Evolutionary conservation across 2,329 filamentous ascomycete species (phyloP).

Genomic region (Phaeosphaeriaceae sp.): DNA sequence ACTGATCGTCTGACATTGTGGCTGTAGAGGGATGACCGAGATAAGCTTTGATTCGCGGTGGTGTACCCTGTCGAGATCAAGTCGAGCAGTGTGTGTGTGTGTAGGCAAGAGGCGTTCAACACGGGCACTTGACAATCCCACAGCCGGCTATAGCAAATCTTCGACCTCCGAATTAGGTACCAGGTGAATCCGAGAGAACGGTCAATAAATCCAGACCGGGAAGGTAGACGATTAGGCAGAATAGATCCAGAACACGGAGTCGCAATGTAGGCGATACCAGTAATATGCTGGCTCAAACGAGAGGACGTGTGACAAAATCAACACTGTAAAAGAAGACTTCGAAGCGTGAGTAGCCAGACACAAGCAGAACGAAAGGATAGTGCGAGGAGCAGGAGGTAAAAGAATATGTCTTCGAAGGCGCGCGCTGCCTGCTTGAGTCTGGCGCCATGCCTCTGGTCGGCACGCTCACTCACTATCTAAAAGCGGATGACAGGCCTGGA

Average conservation of each 20-base stretch:
- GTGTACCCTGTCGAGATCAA: neutral
- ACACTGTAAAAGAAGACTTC: conserved; percentile 36
- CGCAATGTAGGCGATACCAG: conserved; percentile 9
- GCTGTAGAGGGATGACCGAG: neutral
- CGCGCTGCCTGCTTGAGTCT: conserved; percentile 27
- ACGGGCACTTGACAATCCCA: neutral
- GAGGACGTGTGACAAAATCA: conserved; percentile 42
- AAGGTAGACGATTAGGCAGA: conserved; percentile 24
- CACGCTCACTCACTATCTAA: conserved; percentile 41
- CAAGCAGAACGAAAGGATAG: conserved; percentile 20
- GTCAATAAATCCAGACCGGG: conserved; percentile 2
- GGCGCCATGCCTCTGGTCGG: conserved; percentile 33
- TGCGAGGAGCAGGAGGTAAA: conserved; percentile 35
- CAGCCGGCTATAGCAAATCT: neutral
- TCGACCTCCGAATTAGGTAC: neutral
- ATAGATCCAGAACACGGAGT: conserved; percentile 17
- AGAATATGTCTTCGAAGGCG: conserved; percentile 25
- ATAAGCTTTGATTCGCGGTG: neutral
- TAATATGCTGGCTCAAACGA: conserved; percentile 28
- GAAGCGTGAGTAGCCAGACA: conserved; percentile 25
- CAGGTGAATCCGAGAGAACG: neutral
- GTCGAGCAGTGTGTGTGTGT: neutral
- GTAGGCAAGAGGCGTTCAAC: neutral
- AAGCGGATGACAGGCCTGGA: conserved; percentile 39
- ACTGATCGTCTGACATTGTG: conserved; percentile 23